Conservation (phyloP, 2,329 filamentous ascomycete genomes). For the Atkinsonella hypoxylon region DNA sequence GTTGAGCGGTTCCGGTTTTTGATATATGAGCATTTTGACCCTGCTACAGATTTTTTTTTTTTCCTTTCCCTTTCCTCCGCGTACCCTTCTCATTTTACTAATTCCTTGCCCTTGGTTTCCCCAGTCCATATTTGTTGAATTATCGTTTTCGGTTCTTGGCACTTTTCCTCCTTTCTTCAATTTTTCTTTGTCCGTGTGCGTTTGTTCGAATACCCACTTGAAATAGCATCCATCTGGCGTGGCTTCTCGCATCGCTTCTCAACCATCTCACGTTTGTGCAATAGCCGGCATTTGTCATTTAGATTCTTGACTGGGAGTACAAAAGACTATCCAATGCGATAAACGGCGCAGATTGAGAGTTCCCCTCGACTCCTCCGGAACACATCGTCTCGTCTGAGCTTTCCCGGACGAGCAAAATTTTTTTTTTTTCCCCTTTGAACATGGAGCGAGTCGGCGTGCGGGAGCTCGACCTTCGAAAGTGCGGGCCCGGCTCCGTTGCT, state of each 20-base stretch:
- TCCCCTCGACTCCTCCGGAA: not conserved
- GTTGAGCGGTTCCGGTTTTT: too few relatives aligned
- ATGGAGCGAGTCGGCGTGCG: slow-evolving; percentile 23
- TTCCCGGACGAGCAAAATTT: not conserved
- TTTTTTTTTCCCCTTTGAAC: too few relatives aligned
- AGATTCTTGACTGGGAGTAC: not conserved
- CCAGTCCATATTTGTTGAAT: not conserved
- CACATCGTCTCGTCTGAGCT: too few relatives aligned
- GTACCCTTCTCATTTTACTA: slow-evolving; percentile 1
- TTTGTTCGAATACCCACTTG: not conserved
- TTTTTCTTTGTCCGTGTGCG: too few relatives aligned
- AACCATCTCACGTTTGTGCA: too few relatives aligned
- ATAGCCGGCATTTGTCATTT: not conserved
- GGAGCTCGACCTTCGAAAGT: slow-evolving; percentile 39
- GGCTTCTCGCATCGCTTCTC: not conserved
- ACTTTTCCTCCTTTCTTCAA: not conserved
- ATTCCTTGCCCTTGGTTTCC: not conserved
- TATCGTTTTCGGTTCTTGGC: not conserved
- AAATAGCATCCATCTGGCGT: not conserved
- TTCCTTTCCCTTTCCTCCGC: not conserved
- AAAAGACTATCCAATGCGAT: not conserved
- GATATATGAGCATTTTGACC: not conserved
- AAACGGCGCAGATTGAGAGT: too few relatives aligned
- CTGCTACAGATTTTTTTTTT: not conserved
- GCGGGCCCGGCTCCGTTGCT: slow-evolving; percentile 34